Base-by-base conservation (phyloP, 2,329 filamentous ascomycete genomes). In the Ophiosphaerella narmari region DNA sequence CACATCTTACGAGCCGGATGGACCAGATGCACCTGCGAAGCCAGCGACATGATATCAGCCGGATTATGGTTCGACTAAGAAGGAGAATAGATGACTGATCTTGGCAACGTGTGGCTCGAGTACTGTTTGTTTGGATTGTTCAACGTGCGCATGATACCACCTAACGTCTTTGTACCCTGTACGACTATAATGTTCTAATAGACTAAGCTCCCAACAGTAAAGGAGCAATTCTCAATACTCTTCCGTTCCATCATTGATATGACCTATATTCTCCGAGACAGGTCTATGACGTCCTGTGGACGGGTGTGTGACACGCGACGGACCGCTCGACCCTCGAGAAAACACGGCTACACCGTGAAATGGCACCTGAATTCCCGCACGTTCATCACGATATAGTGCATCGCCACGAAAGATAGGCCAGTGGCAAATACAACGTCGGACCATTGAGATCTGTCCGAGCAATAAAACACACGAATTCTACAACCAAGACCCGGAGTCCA, bases 1-100 rank as follows among this genome's bases (percentile, higher is more conserved):
- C 52, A 75, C 73, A 23, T 73, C 65, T 48, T 75, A 75, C 57
- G 71, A 73, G 38, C 80, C 79, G 4, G 72, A 75, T 43, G 58
- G 62, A 47, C 55, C 62, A 24, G 68, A 73, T 36, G 63, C 61
- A 34, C 59, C 62, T 2, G 55, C 52, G 18, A 63, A 57, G 32
- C 42, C 62, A 33, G 50, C 43, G 23, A 52, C 61, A 48, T 71
- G 43, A 69, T 32, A 31, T 12, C 24, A 26, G 18, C 12, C 23
- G 26, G 12, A 14, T 33, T 8, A 29, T 29, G 26, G 26, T 29
- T 29, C 26, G 11, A 9, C 26, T 4, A 29, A 29, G 26, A 8
- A 29, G 26, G 26, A 29, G 26, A 29, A 29, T 29, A 29, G 26
- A 29, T 7, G 26, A 29, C 34, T 35, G 43, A 39, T 29, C 24